Conservation (phyloP, 2,329 filamentous ascomycete species). For the Pyrenophora graminea region DNA sequence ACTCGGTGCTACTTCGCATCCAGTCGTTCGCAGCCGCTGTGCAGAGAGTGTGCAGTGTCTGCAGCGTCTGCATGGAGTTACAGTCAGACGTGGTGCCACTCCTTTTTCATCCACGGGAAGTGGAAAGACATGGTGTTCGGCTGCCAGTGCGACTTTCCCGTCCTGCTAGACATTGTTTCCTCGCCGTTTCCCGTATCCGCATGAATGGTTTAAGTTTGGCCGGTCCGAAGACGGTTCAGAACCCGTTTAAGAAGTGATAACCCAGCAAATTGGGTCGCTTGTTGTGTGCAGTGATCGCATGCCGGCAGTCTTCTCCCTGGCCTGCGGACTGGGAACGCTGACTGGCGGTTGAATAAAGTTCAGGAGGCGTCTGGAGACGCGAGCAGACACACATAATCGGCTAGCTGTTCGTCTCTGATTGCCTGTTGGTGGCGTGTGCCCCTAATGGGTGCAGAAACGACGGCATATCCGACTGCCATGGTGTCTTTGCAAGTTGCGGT, state of each 20-base stretch:
- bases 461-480: too few relatives aligned
- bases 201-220: constrained; percentile 7
- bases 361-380: constrained; percentile 9
- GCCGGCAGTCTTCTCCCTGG: background rate
- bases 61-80: background rate
- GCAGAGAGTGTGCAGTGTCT: background rate
- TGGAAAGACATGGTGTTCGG: too few relatives aligned
- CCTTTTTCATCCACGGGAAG: background rate
- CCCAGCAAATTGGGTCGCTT: constrained; percentile 11
- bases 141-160: constrained; percentile 3
- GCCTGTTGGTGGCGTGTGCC: constrained; percentile 1
- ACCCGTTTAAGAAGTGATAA: background rate
- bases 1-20: constrained; percentile 1
- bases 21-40: background rate
- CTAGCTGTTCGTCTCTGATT: constrained; percentile 3
- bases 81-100: background rate
- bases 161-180: background rate
- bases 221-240: constrained; percentile 3
- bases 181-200: constrained; percentile 1
- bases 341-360: constrained; percentile 1
- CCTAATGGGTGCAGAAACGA: background rate
- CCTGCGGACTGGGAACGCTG: background rate
- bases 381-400: background rate
- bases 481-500: too few relatives aligned
- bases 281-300: constrained; percentile 6